Evolutionary conservation across 495 filamentous ascomycete species (phyloP).

Genomic region (Penicillium psychrofluorescens): DNA sequence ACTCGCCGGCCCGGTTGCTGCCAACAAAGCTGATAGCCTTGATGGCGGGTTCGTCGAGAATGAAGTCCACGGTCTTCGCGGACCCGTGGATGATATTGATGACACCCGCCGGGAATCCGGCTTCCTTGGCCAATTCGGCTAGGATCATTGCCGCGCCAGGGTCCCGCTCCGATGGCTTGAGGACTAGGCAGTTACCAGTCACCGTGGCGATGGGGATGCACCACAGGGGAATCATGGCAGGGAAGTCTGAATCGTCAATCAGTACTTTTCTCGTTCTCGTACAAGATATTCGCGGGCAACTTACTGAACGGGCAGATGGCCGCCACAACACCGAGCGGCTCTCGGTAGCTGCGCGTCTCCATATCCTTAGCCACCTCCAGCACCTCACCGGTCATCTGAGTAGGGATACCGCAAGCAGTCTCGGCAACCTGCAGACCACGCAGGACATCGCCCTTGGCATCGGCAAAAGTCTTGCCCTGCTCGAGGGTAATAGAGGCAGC

Average conservation of each 20-base stretch:
- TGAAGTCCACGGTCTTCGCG: conserved; percentile 90
- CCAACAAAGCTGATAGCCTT: conserved; percentile 99
- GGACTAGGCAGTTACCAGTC: conserved; percentile 86
- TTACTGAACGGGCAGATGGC: conserved; percentile 98
- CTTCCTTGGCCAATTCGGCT: conserved; percentile 82
- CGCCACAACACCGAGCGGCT: conserved; percentile 90
- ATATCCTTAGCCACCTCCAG: conserved; percentile 98
- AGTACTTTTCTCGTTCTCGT: neutral
- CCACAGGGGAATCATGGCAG: conserved; percentile 99
- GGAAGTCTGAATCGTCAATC: conserved; percentile 63
- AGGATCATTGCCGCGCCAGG: conserved; percentile 98
- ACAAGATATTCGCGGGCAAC: conserved; percentile 19
- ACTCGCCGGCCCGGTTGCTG: conserved; percentile 93
- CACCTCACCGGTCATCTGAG: conserved; percentile 87
- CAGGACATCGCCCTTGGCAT: conserved; percentile 92
- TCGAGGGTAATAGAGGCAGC: conserved; percentile 95
- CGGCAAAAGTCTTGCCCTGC: conserved; percentile 97
- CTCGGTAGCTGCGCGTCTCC: conserved; percentile 90
- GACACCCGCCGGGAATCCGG: conserved; percentile 89
- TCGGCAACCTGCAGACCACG: conserved; percentile 95
- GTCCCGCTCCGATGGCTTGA: conserved; percentile 97
- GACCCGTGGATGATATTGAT: conserved; percentile 92
- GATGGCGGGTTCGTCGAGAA: conserved; percentile 90
- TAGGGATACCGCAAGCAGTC: conserved; percentile 89
- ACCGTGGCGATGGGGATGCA: conserved; percentile 91